A percentile compares a stretch with the other conserved stretches of the same genome.
Evolutionary conservation across 352 stramenopile genomes (phyloP).

Genomic region (Pythium coloratum): DNA sequence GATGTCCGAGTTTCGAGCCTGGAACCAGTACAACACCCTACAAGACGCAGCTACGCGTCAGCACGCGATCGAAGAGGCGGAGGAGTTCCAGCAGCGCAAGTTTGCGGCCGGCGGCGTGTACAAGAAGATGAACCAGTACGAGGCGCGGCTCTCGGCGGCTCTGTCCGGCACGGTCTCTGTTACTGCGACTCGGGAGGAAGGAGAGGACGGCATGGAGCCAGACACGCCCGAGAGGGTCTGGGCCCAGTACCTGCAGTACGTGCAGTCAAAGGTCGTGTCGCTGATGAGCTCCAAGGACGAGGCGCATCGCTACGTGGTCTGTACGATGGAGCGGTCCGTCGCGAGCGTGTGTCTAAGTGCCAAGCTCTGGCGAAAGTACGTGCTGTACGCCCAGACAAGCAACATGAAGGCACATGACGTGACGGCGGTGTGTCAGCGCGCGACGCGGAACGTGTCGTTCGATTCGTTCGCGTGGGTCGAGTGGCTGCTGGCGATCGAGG

Average conservation of each 20-base stretch:
- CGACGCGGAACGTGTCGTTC: constrained; percentile 67
- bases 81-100: constrained; percentile 37
- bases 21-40: constrained; percentile 64
- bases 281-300: constrained; percentile 19
- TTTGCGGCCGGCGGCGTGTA: constrained; percentile 39
- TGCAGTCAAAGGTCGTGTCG: constrained; percentile 46
- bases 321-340: constrained; percentile 58
- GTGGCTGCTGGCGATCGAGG: constrained; percentile 56
- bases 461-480: constrained; percentile 62
- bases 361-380: constrained; percentile 58
- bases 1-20: constrained; percentile 77
- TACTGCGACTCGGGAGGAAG: constrained; percentile 15
- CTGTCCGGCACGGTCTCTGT: constrained; percentile 18
- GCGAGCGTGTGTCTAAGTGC: constrained; percentile 55
- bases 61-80: constrained; percentile 30
- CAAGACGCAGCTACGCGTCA: constrained; percentile 22
- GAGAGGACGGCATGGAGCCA: constrained; percentile 10
- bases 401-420: background rate
- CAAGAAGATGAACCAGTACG: constrained; percentile 67
- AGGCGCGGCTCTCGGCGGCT: constrained; percentile 28
- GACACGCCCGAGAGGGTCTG: constrained; percentile 31
- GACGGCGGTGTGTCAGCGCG: constrained; percentile 33
- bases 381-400: constrained; percentile 33
- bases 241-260: constrained; percentile 69
- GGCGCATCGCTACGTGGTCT: constrained; percentile 33